Evolutionary conservation across 1,284 basidiomycete species (phyloP).

Genomic region (Inonotus hispidus): DNA sequence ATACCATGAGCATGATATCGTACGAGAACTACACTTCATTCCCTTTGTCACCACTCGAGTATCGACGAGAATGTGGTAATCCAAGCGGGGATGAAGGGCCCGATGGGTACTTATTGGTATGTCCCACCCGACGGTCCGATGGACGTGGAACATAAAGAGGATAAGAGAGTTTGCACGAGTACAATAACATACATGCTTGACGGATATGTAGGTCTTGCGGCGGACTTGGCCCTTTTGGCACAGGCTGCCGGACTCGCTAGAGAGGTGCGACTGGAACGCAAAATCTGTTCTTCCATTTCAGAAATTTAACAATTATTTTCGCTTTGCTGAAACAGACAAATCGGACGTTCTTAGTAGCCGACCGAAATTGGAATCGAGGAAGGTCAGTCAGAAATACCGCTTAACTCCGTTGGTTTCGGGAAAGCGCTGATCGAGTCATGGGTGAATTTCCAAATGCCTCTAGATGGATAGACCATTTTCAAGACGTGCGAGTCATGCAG

Average conservation of each 20-base stretch:
- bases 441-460: not conserved
- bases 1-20: constrained; percentile 35
- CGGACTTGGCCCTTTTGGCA: constrained; percentile 59
- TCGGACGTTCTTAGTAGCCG: constrained; percentile 49
- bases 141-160: constrained; percentile 47
- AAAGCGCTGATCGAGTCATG: not conserved
- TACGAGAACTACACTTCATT: constrained; percentile 58
- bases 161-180: constrained; percentile 43
- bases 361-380: constrained; percentile 64
- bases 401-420: not conserved
- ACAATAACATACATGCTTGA: constrained; percentile 69
- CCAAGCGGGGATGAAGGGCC: constrained; percentile 37
- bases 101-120: constrained; percentile 52
- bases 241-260: constrained; percentile 60
- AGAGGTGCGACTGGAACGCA: constrained; percentile 40
- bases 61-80: constrained; percentile 48
- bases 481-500: constrained; percentile 47
- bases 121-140: constrained; percentile 29
- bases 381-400: constrained; percentile 37
- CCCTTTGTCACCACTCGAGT: constrained; percentile 50
- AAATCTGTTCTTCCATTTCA: not conserved
- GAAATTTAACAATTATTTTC: not conserved
- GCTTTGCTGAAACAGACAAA: constrained; percentile 33
- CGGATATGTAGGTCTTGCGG: constrained; percentile 54
- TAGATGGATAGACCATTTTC: constrained; percentile 65